These are phyloP conservation scores for Nephelium lappaceum DNA, from an alignment of 345 rosid species.

Conservation along the genomic window DNA sequence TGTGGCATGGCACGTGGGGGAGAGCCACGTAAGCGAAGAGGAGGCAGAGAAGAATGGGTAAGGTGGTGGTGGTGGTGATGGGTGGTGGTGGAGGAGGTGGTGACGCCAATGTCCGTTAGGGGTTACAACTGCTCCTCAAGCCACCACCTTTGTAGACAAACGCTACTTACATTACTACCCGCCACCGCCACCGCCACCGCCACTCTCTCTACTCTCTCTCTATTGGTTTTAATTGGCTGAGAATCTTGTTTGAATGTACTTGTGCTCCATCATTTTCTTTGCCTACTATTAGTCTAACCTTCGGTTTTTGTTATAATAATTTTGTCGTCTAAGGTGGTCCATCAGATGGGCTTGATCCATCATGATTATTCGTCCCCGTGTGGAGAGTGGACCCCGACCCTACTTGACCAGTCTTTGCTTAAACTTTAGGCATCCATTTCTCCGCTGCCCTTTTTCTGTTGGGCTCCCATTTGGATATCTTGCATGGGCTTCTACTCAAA, in stretches of 20 bases:
- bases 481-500: too few species aligned
- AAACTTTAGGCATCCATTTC: too few species aligned
- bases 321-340: background rate
- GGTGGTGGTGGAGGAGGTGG: background rate
- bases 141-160: slow-evolving; percentile 15
- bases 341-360: background rate
- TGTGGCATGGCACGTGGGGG: slow-evolving; percentile 17
- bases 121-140: slow-evolving; percentile 41
- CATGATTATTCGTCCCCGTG: too few species aligned
- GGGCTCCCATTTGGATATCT: too few species aligned
- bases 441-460: too few species aligned
- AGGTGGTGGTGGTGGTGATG: slow-evolving; percentile 18
- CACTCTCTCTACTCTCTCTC: too few species aligned
- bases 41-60: background rate
- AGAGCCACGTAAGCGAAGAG: slow-evolving; percentile 6
- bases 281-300: background rate
- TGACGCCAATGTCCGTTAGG: slow-evolving; percentile 28
- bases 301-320: background rate
- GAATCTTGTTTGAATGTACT: background rate
- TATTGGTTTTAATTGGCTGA: background rate
- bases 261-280: background rate
- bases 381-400: too few species aligned
- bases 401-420: too few species aligned
- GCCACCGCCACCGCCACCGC: too few species aligned
- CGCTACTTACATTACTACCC: background rate